Base-by-base conservation (phyloP, 2,329 filamentous ascomycete genomes). In the Exophiala sp. region DNA sequence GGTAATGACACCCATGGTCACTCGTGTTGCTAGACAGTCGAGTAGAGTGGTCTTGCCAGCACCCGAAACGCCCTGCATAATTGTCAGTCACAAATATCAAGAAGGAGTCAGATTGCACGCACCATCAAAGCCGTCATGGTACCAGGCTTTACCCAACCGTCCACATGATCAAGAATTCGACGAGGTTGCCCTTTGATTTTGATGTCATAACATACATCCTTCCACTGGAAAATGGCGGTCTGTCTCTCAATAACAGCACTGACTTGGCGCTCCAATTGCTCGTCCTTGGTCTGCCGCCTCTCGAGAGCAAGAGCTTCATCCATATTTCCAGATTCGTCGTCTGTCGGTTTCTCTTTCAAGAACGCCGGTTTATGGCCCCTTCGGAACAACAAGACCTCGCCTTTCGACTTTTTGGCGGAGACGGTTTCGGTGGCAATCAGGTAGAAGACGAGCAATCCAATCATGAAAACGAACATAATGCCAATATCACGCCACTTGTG, bases 101-200 rank as follows among this genome's bases (percentile, higher is more conserved):
- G 3, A 12, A 12, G 2, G 3, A 36, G 3, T 5, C 11, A 11
- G 8, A 2, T n/a, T 14, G 10, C 33, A 21, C n/a, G 7, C 52
- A 52, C 82, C 90, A 95, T 95, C 3, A 95, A 77, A 40, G 89
- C 91, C 11, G 91, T 96, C 54, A 95, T 71, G n/a, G 89, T 95
- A 55, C 91, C 91, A 2, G 91, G 91, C 71, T 95, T 94, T 52
- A 96, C 90, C 88, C 89, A 96, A 38, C 91, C 91, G 65, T 95
- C 88, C 10, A 96, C 88, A 59, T 94, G 77, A 63, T 96, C 85
- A 53, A 96, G 75, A 65, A 96, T 88, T 39, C 86, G 83, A 11
- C 90, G 81, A 1, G 78, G 74, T 64, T 92, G 83, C 12, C 78
- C 77, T 76, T 94, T 95, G 72, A 95, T 91, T 65, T 83, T 82